These are phyloP conservation scores for Trichoderma sp. DNA, from an alignment of 2,329 filamentous ascomycete genomes.

Conservation along the genomic window DNA sequence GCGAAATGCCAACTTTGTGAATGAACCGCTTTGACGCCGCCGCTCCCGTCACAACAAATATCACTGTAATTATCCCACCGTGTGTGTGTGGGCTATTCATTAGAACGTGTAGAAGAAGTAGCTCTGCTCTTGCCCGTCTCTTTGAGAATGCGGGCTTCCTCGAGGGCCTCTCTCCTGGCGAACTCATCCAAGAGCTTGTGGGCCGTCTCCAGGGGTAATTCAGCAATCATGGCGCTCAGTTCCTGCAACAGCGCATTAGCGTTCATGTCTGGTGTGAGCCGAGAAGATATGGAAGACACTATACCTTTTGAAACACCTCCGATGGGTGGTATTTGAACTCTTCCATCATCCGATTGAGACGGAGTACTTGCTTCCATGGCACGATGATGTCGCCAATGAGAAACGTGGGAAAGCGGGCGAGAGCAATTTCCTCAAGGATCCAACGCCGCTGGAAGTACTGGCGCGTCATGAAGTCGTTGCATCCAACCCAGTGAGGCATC, in stretches of 20 bases:
- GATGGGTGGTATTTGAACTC: slow-evolving; percentile 11
- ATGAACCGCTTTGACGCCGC: slow-evolving; percentile 17
- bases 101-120: slow-evolving; percentile 9
- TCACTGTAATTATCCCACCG: not conserved
- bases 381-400: slow-evolving; percentile 11
- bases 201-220: slow-evolving; percentile 8
- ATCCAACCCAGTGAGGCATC: slow-evolving; percentile 10
- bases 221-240: slow-evolving; percentile 4
- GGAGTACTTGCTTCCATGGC: slow-evolving; percentile 13
- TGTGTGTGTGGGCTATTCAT: not conserved
- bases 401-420: slow-evolving; percentile 11
- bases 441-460: slow-evolving; percentile 12
- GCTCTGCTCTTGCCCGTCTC: slow-evolving; percentile 14
- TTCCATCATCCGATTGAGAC: slow-evolving; percentile 9
- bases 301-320: not conserved
- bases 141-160: slow-evolving; percentile 7
- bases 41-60: not conserved
- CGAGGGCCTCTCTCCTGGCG: slow-evolving; percentile 3
- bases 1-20: slow-evolving; percentile 11
- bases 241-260: not conserved
- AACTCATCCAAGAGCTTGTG: slow-evolving; percentile 15
- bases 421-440: slow-evolving; percentile 10
- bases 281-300: not conserved
- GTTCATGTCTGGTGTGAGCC: not conserved
- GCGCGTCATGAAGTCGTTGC: slow-evolving; percentile 9